These are phyloP conservation scores for Tremella fuciformis DNA, from an alignment of 768 basidiomycete species.

Conservation along the genomic window DNA sequence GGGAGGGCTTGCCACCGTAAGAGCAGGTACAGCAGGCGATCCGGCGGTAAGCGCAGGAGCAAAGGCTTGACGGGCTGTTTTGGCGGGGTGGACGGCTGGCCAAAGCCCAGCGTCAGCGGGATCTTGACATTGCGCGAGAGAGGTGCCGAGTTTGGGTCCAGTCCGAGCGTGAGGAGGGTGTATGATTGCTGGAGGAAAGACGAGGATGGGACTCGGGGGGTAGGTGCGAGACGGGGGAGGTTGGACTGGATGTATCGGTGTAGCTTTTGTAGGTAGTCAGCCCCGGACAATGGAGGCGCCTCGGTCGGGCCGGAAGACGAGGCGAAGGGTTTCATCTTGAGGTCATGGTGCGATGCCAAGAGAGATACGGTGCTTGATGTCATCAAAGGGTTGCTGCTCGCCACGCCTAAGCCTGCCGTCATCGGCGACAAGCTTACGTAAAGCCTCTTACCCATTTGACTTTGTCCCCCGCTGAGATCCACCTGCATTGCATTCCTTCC, in stretches of 20 bases:
- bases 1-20: conserved; percentile 41
- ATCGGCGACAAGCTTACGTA: too few relatives aligned
- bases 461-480: too few relatives aligned
- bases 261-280: conserved; percentile 39
- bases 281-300: conserved; percentile 33
- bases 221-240: conserved; percentile 37
- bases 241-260: conserved; percentile 47
- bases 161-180: conserved; percentile 47
- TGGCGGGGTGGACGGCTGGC: conserved; percentile 23
- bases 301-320: conserved; percentile 11
- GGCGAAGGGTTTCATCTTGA: conserved; percentile 26
- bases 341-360: not conserved
- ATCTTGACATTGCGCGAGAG: conserved; percentile 42
- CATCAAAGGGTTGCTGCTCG: too few relatives aligned
- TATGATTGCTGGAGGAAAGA: conserved; percentile 45
- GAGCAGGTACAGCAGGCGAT: conserved; percentile 47
- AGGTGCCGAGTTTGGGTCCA: conserved; percentile 46
- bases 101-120: conserved; percentile 45
- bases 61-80: conserved; percentile 34
- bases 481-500: too few relatives aligned
- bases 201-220: conserved; percentile 12
- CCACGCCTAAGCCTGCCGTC: too few relatives aligned
- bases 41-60: conserved; percentile 46
- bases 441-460: too few relatives aligned
- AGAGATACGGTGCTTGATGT: conserved; percentile 2